Evolutionary conservation across 1,284 basidiomycete species (phyloP).

Genomic region (Cryptococcus hybrid): DNA sequence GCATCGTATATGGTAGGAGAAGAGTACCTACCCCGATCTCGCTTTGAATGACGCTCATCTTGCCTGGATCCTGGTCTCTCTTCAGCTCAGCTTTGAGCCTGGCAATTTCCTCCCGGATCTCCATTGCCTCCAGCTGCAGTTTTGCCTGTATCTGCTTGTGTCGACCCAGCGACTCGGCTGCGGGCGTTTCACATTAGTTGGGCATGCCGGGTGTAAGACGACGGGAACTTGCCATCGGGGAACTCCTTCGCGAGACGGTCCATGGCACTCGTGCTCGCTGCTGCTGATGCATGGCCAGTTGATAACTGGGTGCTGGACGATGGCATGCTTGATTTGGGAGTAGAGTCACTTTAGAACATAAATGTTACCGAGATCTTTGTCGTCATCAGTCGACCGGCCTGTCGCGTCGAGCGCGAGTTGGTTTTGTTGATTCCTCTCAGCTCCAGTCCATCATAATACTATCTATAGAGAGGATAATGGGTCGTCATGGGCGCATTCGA

Average conservation of each 20-base stretch:
- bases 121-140: constrained; percentile 43
- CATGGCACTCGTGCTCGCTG: constrained; percentile 14
- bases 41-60: constrained; percentile 84
- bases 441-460: background rate
- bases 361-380: background rate
- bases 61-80: constrained; percentile 73
- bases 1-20: background rate
- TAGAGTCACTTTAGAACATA: background rate
- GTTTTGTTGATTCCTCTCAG: background rate
- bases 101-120: constrained; percentile 62
- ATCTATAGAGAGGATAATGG: constrained; percentile 1
- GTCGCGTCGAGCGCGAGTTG: background rate
- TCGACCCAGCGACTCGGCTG: constrained; percentile 32
- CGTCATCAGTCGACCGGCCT: background rate
- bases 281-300: background rate
- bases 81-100: constrained; percentile 64
- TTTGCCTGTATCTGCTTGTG: constrained; percentile 43
- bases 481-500: constrained; percentile 46
- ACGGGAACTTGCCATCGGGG: constrained; percentile 24
- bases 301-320: too few relatives aligned
- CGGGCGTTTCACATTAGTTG: background rate
- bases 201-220: background rate
- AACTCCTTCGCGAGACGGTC: constrained; percentile 23
- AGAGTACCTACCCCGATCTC: constrained; percentile 75
- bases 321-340: too few relatives aligned